Base-by-base conservation (phyloP, 106 monocot genomes). In the Chionographis japonica region DNA sequence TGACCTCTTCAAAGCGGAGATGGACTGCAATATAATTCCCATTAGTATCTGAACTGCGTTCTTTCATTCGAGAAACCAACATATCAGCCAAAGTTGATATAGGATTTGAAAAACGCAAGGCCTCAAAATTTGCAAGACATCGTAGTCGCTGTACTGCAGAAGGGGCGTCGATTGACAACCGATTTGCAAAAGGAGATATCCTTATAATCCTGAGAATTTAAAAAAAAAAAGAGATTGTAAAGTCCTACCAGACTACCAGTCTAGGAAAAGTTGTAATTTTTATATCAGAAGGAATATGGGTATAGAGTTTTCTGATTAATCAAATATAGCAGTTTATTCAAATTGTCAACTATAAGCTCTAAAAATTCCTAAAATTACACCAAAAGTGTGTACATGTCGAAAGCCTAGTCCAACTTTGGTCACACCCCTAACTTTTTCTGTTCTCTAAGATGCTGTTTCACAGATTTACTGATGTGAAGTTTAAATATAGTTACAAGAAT, bases 171-270 rank as follows among this genome's bases (percentile, higher is more conserved):
- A 87, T 76, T 55, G 98, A 90, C 68, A 99, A 62, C 50, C 98
- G 89, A 74, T 99, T 99, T 78, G 98, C 98, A 85, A 99, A 99
- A 53, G 98, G 98, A 75, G 98, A 90, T 73, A 99, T 93, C 73
- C 98, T 93, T 73, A 99, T 85, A 65, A 99, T 62, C 93, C 98
- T 99, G 80, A 68, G 56, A 40, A 12, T 50, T 51, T 12, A 49
- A 70, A 49, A 49, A 10, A 65, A 42, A 59, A 52, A 49, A 1
- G 53, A 43, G 8, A 16, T 43, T 43, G 13, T 63, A 4, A n/a
- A 63, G 7, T 4, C 40, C 12, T 63, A 46, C 9, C 46, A 46
- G 9, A 46, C 9, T 46, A 10, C 46, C 46, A 46, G 8, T 46
- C 9, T 46, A 6, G 5, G 46, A 46, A 10, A 27, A 27, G 27